These are phyloP conservation scores for Elongisporangium undulatum DNA, from an alignment of 352 stramenopile species.

Conservation along the genomic window DNA sequence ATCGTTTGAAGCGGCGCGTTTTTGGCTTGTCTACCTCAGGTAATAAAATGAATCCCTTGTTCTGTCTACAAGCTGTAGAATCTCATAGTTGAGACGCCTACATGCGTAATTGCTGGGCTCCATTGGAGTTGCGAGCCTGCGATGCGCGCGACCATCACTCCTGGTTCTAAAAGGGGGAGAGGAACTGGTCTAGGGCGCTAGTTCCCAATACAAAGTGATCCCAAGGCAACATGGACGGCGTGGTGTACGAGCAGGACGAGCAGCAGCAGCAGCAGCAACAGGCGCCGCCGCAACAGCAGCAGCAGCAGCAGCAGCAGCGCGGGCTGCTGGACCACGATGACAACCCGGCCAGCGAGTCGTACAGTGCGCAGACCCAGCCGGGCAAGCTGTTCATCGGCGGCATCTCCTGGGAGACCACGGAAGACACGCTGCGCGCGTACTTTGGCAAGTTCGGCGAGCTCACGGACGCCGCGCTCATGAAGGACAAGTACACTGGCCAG, in stretches of 20 bases:
- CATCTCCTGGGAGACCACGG: constrained; percentile 92
- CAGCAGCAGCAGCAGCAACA: constrained; percentile 13
- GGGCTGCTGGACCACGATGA: constrained; percentile 1
- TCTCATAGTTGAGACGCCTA: not conserved
- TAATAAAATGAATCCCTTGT: not conserved
- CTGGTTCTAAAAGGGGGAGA: not conserved
- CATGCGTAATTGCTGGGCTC: not conserved
- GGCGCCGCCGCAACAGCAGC: constrained; percentile 17
- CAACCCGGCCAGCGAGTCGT: constrained; percentile 27
- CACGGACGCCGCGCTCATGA: constrained; percentile 88
- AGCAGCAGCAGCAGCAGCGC: constrained; percentile 11
- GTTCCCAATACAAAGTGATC: not conserved
- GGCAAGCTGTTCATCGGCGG: constrained; percentile 92
- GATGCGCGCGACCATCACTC: not conserved
- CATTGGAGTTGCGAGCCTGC: not conserved
- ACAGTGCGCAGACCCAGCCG: constrained; percentile 18
- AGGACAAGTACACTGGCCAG: constrained; percentile 92
- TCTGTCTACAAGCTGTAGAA: not conserved
- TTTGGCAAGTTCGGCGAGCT: constrained; percentile 88
- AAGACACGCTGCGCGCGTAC: constrained; percentile 84
- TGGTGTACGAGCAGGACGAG: constrained; percentile 80
- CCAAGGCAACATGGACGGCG: constrained; percentile 46
- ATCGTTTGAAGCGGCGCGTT: not conserved
- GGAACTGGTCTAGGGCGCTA: not conserved
- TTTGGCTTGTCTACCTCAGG: too few relatives aligned